phyloP scores from a whole-genome alignment of 163 green algal genomes.

The Coccomyxa subellipsoidea region DNA sequence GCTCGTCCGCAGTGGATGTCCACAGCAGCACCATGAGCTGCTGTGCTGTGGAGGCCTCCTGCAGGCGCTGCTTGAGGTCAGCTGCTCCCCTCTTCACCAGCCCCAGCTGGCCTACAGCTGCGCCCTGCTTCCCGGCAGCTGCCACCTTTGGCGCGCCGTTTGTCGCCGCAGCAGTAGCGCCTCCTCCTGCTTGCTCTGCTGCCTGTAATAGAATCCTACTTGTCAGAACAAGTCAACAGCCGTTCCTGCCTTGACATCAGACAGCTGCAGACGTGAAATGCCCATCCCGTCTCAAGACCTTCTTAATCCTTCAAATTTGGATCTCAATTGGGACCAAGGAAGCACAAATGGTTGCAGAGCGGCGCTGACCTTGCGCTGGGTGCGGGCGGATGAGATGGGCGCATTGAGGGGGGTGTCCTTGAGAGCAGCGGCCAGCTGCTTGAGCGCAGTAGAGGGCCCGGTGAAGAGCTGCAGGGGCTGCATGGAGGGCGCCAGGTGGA shows the following conservation, averaged over 20 bases:
- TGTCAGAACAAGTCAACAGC: too few species aligned
- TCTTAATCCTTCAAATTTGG: too few species aligned
- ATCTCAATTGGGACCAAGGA: not conserved
- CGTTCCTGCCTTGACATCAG: too few species aligned
- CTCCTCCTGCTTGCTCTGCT: not conserved
- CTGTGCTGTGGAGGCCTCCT: constrained; percentile 1
- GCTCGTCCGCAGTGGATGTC: constrained; percentile 25
- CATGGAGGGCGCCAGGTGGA: constrained; percentile 57
- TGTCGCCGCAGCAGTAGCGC: not conserved
- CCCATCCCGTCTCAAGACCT: too few species aligned
- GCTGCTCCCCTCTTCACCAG: constrained; percentile 39
- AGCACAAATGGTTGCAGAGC: not conserved
- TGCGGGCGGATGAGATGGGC: not conserved
- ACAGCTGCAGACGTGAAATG: too few species aligned
- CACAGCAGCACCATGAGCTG: constrained; percentile 43
- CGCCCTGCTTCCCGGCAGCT: not conserved
- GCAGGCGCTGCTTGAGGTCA: constrained; percentile 52
- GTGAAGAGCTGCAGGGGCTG: constrained; percentile 29
- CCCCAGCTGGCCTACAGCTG: not conserved
- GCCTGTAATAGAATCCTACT: too few species aligned
- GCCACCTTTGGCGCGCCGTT: not conserved
- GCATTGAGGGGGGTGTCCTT: not conserved
- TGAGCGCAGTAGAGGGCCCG: not conserved
- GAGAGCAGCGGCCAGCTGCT: not conserved
- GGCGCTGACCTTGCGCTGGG: not conserved